Evolutionary conservation across 345 rosid species (phyloP), one percentile per base, ranked within the genome.

Genomic region (Kandelia obovata): DNA sequence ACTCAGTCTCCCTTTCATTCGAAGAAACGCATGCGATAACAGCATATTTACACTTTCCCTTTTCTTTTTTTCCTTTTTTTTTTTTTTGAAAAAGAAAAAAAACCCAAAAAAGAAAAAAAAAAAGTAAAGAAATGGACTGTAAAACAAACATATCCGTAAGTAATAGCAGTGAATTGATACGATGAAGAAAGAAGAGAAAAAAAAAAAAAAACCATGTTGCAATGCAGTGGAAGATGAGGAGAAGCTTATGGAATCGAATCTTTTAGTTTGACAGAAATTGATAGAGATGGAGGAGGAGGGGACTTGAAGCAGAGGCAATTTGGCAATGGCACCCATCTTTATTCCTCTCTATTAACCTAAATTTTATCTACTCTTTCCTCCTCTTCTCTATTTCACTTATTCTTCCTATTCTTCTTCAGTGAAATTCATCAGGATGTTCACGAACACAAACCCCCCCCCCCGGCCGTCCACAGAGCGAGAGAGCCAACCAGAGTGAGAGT

Each of bases 1-100:
- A 51, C 8, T 79, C 86, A 7, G 92, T 80, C 67, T 69, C 88
- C 70, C 83, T 85, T 61, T 93, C 96, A 73, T 90, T 87, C 7
- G 93, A 83, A 61, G 82, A 77, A 49, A 88, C 71, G 61, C 83
- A 81, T 26, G 77, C 61, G 27, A 83, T 69, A 0, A 47, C 52
- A 55, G 69, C 67, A 59, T 73, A 71, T 66, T 68, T 78, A 53
- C 73, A 55, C 17, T 53, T 64, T 60, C 78, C 82, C 64, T 10
- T 15, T 56, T 10, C 28, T 25, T 56, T 56, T 34, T 34, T 6
- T 34, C 5, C 6, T 34, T 34, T 31, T 4, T 31, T 31, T 31
- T 64, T 43, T 11, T 51, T 62, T 8, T 20, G 57, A 57, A 47
- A 32, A 57, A 32, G 16, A 55, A 56, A 53, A 35, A 19, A 13